phyloP scores from a whole-genome alignment of 169 alveolate genomes.

The Plasmodium knowlesi region DNA sequence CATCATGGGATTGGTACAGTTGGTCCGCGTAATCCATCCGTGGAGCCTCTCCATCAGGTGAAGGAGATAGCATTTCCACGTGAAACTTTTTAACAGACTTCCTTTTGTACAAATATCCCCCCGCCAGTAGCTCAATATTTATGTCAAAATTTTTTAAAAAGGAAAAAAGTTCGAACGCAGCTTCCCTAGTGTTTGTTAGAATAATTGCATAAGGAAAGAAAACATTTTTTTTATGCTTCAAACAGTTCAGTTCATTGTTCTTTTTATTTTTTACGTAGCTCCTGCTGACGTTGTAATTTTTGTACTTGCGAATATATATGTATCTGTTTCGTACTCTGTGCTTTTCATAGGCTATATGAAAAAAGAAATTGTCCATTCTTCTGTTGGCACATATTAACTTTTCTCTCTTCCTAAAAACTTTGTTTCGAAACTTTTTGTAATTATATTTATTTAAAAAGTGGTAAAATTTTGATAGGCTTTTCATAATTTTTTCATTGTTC shows the following conservation, averaged over 20 bases:
- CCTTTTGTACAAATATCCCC: constrained; percentile 64
- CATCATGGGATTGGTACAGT: neutral
- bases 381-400: constrained; percentile 27
- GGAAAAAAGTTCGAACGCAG: constrained; percentile 69
- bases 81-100: constrained; percentile 57
- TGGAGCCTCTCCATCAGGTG: neutral
- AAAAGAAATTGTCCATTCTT: constrained; percentile 55
- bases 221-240: constrained; percentile 61
- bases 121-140: constrained; percentile 62
- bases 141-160: constrained; percentile 67
- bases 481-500: constrained; percentile 52
- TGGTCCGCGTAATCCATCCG: neutral
- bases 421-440: constrained; percentile 69
- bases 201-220: constrained; percentile 72
- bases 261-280: constrained; percentile 56
- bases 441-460: constrained; percentile 69
- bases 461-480: constrained; percentile 50
- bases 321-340: constrained; percentile 48
- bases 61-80: neutral
- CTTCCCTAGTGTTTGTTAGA: constrained; percentile 74
- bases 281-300: constrained; percentile 35
- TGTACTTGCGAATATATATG: constrained; percentile 35
- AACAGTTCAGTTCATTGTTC: constrained; percentile 62
- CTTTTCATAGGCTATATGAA: constrained; percentile 66
- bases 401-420: constrained; percentile 67